These are phyloP conservation scores for Pyrenopolyporus hunteri DNA, from an alignment of 495 filamentous ascomycete genomes.

Conservation along the genomic window DNA sequence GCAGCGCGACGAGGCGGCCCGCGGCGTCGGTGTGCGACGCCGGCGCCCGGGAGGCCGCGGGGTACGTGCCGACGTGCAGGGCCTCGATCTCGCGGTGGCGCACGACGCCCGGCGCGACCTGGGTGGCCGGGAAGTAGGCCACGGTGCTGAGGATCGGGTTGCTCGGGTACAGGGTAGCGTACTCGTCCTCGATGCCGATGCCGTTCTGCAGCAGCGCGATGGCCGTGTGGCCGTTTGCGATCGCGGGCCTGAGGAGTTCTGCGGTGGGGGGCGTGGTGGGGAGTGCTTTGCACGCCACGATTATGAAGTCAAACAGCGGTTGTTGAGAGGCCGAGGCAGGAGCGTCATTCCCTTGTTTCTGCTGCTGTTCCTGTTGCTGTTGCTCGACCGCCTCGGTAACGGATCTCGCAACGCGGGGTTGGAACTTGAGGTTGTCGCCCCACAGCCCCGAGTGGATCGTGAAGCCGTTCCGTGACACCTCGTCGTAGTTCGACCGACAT, in stretches of 20 bases:
- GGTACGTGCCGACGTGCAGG: slow-evolving; percentile 57
- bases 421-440: slow-evolving; percentile 48
- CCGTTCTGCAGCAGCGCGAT: slow-evolving; percentile 65
- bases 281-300: slow-evolving; percentile 55
- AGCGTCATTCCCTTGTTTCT: no score
- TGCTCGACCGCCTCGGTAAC: slow-evolving; percentile 45
- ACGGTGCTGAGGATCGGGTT: slow-evolving; percentile 55
- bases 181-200: slow-evolving; percentile 59
- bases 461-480: slow-evolving; percentile 55
- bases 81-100: slow-evolving; percentile 43
- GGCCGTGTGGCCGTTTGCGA: slow-evolving; percentile 46
- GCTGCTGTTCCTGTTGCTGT: not conserved
- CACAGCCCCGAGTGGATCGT: slow-evolving; percentile 55
- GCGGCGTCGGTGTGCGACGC: slow-evolving; percentile 39
- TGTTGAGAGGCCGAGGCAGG: not conserved
- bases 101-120: slow-evolving; percentile 46
- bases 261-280: slow-evolving; percentile 45
- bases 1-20: slow-evolving; percentile 44
- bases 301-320: slow-evolving; percentile 57
- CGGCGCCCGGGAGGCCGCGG: slow-evolving; percentile 34
- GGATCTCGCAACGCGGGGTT: slow-evolving; percentile 49
- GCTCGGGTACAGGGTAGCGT: slow-evolving; percentile 48
- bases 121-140: slow-evolving; percentile 57
- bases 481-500: slow-evolving; percentile 62
- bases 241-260: slow-evolving; percentile 49